A percentile compares a stretch with the other conserved stretches of the same genome.
These are phyloP conservation scores for Prunus mume DNA, from an alignment of 306 rosid species.

Conservation along the genomic window DNA sequence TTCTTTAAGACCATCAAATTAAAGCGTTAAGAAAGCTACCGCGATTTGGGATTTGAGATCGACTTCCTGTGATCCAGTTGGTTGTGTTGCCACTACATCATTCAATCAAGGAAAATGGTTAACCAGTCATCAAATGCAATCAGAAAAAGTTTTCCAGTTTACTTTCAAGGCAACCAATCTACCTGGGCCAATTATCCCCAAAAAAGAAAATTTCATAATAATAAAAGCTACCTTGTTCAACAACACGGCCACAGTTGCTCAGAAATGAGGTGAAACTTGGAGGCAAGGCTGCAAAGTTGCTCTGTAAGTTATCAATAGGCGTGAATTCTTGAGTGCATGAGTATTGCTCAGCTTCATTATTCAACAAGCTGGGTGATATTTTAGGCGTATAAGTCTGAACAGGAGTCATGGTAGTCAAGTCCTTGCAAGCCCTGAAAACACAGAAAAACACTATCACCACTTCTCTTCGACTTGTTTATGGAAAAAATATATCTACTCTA, in stretches of 20 bases:
- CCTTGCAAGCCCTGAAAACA: conserved; percentile 46
- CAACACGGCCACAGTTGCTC: conserved; percentile 45
- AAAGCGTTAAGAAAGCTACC: conserved; percentile 38
- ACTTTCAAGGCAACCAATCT: conserved; percentile 3
- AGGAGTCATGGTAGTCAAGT: not conserved
- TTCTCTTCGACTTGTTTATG: conserved; percentile 19
- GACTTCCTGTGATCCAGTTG: conserved; percentile 37
- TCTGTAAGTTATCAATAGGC: conserved; percentile 34
- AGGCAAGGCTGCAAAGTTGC: conserved; percentile 58
- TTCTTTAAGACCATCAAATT: not conserved
- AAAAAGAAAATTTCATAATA: not conserved
- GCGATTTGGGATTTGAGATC: conserved; percentile 68
- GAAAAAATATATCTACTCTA: not conserved
- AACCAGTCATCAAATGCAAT: conserved; percentile 9
- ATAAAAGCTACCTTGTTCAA: conserved; percentile 42
- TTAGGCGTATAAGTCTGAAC: not conserved
- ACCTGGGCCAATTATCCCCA: conserved; percentile 34
- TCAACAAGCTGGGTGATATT: conserved; percentile 9
- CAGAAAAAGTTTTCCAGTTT: conserved; percentile 6
- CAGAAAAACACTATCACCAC: conserved; percentile 20
- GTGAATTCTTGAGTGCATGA: conserved; percentile 30
- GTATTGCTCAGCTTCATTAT: conserved; percentile 31
- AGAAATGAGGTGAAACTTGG: conserved; percentile 82
- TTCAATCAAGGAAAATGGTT: conserved; percentile 32
- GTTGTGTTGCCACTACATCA: conserved; percentile 42